Base-by-base conservation (phyloP, 768 basidiomycete genomes). In the Boletus pseudo-olivaceus region DNA sequence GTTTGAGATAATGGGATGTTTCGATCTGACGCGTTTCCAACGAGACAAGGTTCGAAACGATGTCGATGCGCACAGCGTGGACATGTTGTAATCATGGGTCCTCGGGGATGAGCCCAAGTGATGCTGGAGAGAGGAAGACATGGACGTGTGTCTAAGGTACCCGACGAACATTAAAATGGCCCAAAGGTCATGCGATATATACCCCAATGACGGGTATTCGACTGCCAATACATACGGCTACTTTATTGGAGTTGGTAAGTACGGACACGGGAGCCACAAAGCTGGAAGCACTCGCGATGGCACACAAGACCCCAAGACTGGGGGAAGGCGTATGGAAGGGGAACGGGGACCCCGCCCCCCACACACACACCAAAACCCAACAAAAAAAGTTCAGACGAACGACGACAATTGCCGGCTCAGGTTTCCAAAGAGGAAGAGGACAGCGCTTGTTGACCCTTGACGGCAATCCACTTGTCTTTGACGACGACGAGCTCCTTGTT, bases 381-480 rank as follows among this genome's bases (percentile, higher is more conserved):
- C 64, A 42, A 45, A 44, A 47, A 51, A 32, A 50, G 47, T 60
- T 50, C 57, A 59, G 49, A 56, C 54, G 29, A 48, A 55, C 40
- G 44, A 55, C 33, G n/a, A 49, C 47, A 15, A n/a, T n/a, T n/a
- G n/a, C n/a, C 26, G 38, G 12, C 32, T 59, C 35, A 67, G 0
- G 52, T 53, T 0, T 62, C 67, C 32, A 20, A 45, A 32, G 60
- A 51, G 9, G 52, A 47, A 19, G 59, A 47, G 23, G 59, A 51
- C 14, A 49, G 42, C 23, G 58, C 48, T 23, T 67, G 57, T 55
- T 81, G 73, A 23, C 77, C 77, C 69, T 88, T 87, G 67, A 91
- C 83, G 19, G 87, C 75, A 47, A 90, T 82, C 89, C 89, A 91
- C 66, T 87, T 88, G 64, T 90, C 88, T 66, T 79, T 81, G 62